Conservation (phyloP, 1,284 basidiomycete species). For the Gomphus sp. region DNA sequence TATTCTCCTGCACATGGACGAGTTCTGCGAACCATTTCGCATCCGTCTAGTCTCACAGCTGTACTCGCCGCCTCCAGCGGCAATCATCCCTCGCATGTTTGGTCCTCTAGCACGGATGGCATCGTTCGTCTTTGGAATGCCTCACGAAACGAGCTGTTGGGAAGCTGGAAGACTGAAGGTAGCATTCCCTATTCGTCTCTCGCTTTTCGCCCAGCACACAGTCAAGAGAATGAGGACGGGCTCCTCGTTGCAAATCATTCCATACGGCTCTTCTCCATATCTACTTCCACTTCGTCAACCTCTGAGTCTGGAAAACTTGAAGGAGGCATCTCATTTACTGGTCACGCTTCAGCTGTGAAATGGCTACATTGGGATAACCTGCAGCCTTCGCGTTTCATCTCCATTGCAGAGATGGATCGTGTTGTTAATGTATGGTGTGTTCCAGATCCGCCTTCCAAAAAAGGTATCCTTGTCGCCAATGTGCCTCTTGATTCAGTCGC, state of each 20-base stretch:
- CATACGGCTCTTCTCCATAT: slow-evolving; percentile 41
- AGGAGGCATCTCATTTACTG: slow-evolving; percentile 47
- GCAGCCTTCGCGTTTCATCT: slow-evolving; percentile 45
- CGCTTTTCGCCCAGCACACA: slow-evolving; percentile 28
- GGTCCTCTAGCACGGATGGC: slow-evolving; percentile 52
- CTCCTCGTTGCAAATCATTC: slow-evolving; percentile 51
- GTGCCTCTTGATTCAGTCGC: slow-evolving; percentile 62
- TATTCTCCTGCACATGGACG: slow-evolving; percentile 52
- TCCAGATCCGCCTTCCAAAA: slow-evolving; percentile 27
- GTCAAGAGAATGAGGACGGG: slow-evolving; percentile 28
- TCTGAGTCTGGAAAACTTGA: slow-evolving; percentile 31
- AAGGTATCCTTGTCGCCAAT: slow-evolving; percentile 54
- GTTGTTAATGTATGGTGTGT: slow-evolving; percentile 64
- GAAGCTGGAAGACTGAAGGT: slow-evolving; percentile 44
- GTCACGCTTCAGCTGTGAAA: slow-evolving; percentile 53
- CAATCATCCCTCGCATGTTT: slow-evolving; percentile 25
- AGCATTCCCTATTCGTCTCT: slow-evolving; percentile 48
- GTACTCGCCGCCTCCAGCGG: slow-evolving; percentile 38
- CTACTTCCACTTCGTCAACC: slow-evolving; percentile 20
- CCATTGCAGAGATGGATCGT: slow-evolving; percentile 67
- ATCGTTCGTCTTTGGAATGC: slow-evolving; percentile 50
- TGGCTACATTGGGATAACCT: slow-evolving; percentile 42
- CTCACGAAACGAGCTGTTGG: slow-evolving; percentile 35
- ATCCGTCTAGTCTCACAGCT: slow-evolving; percentile 41
- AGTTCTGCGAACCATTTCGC: slow-evolving; percentile 43